phyloP scores from a whole-genome alignment of 129 eudicot species.

The Kitagawia praeruptora region DNA sequence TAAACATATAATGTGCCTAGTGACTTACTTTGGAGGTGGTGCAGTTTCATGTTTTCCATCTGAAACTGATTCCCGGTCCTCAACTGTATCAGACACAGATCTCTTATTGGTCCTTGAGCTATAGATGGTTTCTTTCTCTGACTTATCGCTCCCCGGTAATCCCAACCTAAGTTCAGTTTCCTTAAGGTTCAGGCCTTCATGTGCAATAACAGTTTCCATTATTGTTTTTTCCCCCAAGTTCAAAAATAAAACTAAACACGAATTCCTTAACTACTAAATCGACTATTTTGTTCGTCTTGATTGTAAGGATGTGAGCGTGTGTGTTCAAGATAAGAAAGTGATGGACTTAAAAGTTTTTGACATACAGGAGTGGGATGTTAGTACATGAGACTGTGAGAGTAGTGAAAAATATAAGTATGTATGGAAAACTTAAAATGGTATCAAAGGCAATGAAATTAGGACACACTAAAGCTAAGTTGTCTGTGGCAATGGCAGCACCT shows the following conservation, averaged over 20 bases:
- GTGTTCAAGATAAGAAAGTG: neutral
- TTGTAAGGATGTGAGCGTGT: neutral
- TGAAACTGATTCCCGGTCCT: conserved; percentile 25
- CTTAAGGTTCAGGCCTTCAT: conserved; percentile 47
- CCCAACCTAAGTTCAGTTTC: conserved; percentile 70
- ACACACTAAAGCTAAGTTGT: conserved; percentile 57
- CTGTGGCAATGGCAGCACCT: conserved; percentile 49
- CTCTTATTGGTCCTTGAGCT: conserved; percentile 47
- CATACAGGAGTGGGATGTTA: neutral
- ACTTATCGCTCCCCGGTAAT: conserved; percentile 50
- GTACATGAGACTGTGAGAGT: neutral
- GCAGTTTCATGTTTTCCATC: conserved; percentile 34
- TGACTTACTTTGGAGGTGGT: conserved; percentile 69
- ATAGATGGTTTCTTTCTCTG: conserved; percentile 24
- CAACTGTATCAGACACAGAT: conserved; percentile 29
- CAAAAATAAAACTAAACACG: neutral
- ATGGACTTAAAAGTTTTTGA: neutral
- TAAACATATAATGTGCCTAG: neutral
- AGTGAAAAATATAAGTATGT: conserved; percentile 13
- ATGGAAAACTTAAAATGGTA: conserved; percentile 21
- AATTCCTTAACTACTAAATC: neutral
- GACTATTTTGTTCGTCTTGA: neutral
- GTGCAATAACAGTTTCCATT: conserved; percentile 28
- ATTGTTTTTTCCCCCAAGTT: no score
- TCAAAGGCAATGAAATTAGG: conserved; percentile 44